These are phyloP conservation scores for Haplosporangium gracile DNA, from an alignment of 192 early-diverging fungal species.

Conservation along the genomic window DNA sequence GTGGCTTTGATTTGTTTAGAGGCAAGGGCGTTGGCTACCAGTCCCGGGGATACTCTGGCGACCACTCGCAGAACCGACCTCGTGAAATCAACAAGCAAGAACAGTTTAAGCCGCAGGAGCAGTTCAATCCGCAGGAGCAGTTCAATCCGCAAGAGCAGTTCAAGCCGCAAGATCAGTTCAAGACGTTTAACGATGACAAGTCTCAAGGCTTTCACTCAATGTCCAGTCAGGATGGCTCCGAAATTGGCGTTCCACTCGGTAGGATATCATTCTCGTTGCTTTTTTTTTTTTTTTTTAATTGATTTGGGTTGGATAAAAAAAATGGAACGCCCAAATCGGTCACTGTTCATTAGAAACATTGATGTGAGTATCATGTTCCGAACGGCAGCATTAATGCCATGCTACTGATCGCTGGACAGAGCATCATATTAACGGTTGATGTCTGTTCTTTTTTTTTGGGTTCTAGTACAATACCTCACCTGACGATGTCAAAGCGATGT, in stretches of 20 bases:
- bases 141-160: background rate
- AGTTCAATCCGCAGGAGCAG: background rate
- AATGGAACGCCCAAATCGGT: slow-evolving; percentile 56
- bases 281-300: background rate
- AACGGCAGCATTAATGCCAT: background rate
- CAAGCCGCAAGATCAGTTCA: background rate
- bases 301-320: background rate
- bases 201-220: background rate
- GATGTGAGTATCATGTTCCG: slow-evolving; percentile 36
- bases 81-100: background rate
- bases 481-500: slow-evolving; percentile 56
- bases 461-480: slow-evolving; percentile 54
- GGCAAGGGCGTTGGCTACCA: slow-evolving; percentile 1
- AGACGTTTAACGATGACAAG: background rate
- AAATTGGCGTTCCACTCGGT: background rate
- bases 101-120: background rate
- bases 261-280: background rate
- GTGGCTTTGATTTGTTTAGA: slow-evolving; percentile 2
- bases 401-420: background rate
- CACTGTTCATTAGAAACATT: slow-evolving; percentile 60
- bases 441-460: background rate
- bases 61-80: background rate
- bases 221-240: background rate
- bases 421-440: background rate
- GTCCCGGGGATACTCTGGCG: background rate